Percentiles rank a stretch among this genome's conserved stretches.
These are phyloP conservation scores for Sarocladium strictum DNA, from an alignment of 2,329 filamentous ascomycete species.

Conservation along the genomic window DNA sequence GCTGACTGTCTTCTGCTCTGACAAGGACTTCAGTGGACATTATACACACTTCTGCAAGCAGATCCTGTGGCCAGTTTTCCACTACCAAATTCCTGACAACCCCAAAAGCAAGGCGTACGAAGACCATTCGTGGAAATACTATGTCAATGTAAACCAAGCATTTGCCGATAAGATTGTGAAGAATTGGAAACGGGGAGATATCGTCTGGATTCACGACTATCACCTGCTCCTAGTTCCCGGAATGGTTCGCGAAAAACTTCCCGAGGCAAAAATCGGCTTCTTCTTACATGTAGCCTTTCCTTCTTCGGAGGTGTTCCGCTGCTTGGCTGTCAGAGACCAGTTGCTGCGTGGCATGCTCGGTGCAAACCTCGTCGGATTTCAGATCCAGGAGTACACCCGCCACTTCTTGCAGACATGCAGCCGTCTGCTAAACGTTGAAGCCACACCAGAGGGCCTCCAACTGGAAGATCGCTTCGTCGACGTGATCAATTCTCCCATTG, in stretches of 20 bases:
- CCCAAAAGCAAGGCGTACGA: conserved; percentile 98
- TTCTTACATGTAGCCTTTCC: conserved; percentile 95
- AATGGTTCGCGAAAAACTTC: conserved; percentile 85
- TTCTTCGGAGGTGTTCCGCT: conserved; percentile 92
- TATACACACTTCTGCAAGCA: conserved; percentile 97
- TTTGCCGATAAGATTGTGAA: conserved; percentile 87
- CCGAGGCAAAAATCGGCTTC: conserved; percentile 92
- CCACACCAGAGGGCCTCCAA: conserved; percentile 80
- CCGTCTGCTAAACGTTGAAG: conserved; percentile 82
- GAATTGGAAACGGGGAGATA: conserved; percentile 89
- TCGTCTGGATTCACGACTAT: conserved; percentile 95
- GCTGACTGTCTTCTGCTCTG: conserved; percentile 76
- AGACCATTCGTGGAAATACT: conserved; percentile 94
- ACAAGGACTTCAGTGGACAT: conserved; percentile 90
- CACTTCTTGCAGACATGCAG: conserved; percentile 97
- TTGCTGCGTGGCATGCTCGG: conserved; percentile 89
- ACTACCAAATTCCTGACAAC: conserved; percentile 96
- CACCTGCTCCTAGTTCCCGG: conserved; percentile 82
- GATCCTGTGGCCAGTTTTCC: conserved; percentile 95
- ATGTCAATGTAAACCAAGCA: conserved; percentile 84
- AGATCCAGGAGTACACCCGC: conserved; percentile 86
- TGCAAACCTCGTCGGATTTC: conserved; percentile 87
- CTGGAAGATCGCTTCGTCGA: conserved; percentile 92
- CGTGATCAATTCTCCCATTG: conserved; percentile 78
- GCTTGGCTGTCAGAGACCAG: conserved; percentile 78